Evolutionary conservation across 495 filamentous ascomycete species (phyloP).

Genomic region (Daldinia loculata): DNA sequence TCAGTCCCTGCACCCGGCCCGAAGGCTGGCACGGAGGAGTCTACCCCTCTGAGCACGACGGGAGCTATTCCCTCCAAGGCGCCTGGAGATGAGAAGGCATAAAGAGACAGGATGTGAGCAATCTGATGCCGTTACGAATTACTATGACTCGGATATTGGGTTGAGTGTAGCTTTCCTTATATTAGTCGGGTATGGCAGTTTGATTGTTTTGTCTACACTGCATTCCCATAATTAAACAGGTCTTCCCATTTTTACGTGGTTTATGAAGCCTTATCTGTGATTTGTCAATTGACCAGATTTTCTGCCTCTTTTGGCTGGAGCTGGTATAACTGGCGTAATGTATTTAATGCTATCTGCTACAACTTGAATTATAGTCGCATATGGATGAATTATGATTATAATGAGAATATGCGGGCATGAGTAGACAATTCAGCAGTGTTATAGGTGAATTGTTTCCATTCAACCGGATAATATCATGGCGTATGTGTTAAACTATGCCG

Average conservation of each 20-base stretch:
- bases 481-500: background rate
- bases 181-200: slow-evolving; percentile 13
- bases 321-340: too few species aligned
- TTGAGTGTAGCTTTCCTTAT: slow-evolving; percentile 27
- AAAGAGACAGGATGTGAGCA: background rate
- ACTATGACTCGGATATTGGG: slow-evolving; percentile 18
- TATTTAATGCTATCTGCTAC: too few species aligned
- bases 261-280: too few species aligned
- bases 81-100: slow-evolving; percentile 39
- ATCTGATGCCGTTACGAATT: slow-evolving; percentile 25
- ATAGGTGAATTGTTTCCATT: background rate
- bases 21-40: slow-evolving; percentile 32
- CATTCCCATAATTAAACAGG: background rate
- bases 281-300: too few species aligned
- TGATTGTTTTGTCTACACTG: background rate
- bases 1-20: slow-evolving; percentile 35
- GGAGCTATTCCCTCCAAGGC: slow-evolving; percentile 35
- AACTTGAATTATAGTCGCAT: too few species aligned
- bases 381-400: too few species aligned
- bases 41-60: slow-evolving; percentile 31
- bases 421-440: too few species aligned
- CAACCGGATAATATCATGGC: background rate
- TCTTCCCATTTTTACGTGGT: too few species aligned
- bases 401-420: too few species aligned
- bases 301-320: too few species aligned